Evolutionary conservation across 345 rosid genomes (phyloP).

Genomic region (Hypericum perforatum): DNA sequence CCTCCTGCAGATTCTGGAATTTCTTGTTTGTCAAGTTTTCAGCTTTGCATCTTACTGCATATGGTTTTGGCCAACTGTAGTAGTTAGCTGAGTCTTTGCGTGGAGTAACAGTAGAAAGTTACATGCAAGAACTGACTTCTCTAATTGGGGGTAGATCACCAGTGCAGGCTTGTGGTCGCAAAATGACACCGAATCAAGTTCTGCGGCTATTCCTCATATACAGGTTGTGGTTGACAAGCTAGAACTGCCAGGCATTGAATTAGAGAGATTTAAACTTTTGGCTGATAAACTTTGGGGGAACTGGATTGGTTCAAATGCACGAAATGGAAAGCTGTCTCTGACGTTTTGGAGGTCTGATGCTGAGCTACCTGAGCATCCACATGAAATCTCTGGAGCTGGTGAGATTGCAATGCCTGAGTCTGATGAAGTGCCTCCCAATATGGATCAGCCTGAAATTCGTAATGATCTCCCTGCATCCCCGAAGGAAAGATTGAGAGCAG

Average conservation of each 20-base stretch:
- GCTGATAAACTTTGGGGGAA: constrained; percentile 42
- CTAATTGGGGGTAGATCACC: constrained; percentile 51
- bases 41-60: too few species aligned
- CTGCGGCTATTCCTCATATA: constrained; percentile 25
- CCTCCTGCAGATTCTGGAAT: too few species aligned
- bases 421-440: constrained; percentile 35
- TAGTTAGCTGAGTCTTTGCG: not conserved
- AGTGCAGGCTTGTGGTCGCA: constrained; percentile 89
- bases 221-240: constrained; percentile 26
- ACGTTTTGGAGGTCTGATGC: constrained; percentile 44
- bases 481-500: constrained; percentile 73
- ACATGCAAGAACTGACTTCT: constrained; percentile 10
- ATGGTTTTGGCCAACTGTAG: not conserved
- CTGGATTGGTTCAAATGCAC: constrained; percentile 41
- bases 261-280: constrained; percentile 34
- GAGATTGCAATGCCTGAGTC: constrained; percentile 27
- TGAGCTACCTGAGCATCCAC: constrained; percentile 37
- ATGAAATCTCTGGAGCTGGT: constrained; percentile 35
- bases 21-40: too few species aligned
- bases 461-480: constrained; percentile 47
- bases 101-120: constrained; percentile 7
- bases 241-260: constrained; percentile 36
- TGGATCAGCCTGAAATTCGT: constrained; percentile 45
- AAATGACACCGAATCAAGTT: constrained; percentile 34
- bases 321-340: constrained; percentile 32